Base-by-base conservation (phyloP, 2,329 filamentous ascomycete species). In the Cylindrodendrum hubeiense region DNA sequence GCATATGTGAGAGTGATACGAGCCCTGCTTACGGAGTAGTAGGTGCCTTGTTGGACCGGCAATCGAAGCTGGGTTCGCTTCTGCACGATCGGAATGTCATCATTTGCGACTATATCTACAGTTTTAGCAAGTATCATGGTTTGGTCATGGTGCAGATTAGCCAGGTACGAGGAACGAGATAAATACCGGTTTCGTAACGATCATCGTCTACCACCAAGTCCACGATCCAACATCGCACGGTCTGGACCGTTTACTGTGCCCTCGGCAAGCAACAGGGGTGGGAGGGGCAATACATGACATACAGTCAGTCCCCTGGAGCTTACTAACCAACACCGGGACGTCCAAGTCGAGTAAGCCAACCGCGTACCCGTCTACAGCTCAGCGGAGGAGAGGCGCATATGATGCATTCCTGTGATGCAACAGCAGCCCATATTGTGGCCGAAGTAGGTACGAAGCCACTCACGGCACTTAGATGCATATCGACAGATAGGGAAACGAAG, bases 161-260 rank as follows among this genome's bases (percentile, higher is more conserved):
- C 39, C 49, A 53, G 39, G 50, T n/a, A 57, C 46, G 28, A 17
- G 44, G 17, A 30, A 21, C 52, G 34, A 50, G 21, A 55, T 43
- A n/a, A 34, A 33, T 28, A 17, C 44, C 41, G 15, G 19, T 56
- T 51, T 62, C 21, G 26, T 62, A 39, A 37, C 6, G 24, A 22
- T 50, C 60, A 33, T 28, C 52, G 26, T 47, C 57, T 28, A 68
- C 54, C 65, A 39, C 68, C 62, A 67, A 60, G 57, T 67, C 61
- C 60, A 66, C 63, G 66, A 66, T 44, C 53, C 52, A 62, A 67
- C 59, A 43, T 65, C 67, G 62, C 70, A 72, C 68, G 65, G 70
- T 73, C 70, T 62, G 63, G 67, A 64, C 65, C 67, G 60, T 73
- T 63, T n/a, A 52, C 57, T 58, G 41, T 56, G 54, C 62, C 43